phyloP scores from a whole-genome alignment of 768 basidiomycete genomes.

The Trametes cubensis region DNA sequence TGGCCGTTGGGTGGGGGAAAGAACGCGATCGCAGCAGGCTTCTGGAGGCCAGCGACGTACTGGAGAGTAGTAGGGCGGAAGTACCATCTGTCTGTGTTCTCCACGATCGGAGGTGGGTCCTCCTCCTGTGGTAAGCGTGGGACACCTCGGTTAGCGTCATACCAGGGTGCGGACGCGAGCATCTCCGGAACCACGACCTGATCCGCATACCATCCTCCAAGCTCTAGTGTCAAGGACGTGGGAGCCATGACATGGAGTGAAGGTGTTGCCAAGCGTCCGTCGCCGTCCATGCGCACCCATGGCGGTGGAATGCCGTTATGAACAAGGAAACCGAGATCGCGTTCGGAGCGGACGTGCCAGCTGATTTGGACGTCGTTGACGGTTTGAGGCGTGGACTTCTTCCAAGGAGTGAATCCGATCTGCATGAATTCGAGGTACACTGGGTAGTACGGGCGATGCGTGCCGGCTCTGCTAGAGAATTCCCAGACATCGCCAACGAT shows the following conservation, averaged over 20 bases:
- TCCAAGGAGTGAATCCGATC: slow-evolving; percentile 14
- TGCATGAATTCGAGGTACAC: slow-evolving; percentile 20
- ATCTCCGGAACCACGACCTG: slow-evolving; percentile 18
- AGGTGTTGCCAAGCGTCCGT: slow-evolving; percentile 7
- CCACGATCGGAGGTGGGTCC: neutral
- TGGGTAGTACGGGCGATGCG: slow-evolving; percentile 5
- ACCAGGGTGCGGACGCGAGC: slow-evolving; percentile 20
- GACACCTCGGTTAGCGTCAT: slow-evolving; percentile 19
- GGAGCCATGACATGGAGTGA: slow-evolving; percentile 25
- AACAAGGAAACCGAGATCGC: slow-evolving; percentile 12
- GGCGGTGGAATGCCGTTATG: slow-evolving; percentile 13
- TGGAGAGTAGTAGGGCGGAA: neutral
- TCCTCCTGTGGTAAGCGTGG: slow-evolving; percentile 18
- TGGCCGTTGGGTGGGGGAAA: slow-evolving; percentile 6
- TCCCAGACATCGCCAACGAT: slow-evolving; percentile 30
- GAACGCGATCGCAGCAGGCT: slow-evolving; percentile 24
- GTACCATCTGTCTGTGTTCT: neutral
- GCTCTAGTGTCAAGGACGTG: slow-evolving; percentile 3
- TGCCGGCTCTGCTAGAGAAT: neutral
- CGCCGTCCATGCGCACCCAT: slow-evolving; percentile 11
- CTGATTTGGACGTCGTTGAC: slow-evolving; percentile 17
- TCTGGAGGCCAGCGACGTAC: slow-evolving; percentile 11
- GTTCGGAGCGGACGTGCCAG: slow-evolving; percentile 21
- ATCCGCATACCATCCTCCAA: neutral
- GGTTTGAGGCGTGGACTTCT: slow-evolving; percentile 1